phyloP scores from a whole-genome alignment of 306 rosid species.

The Malus orientalis region DNA sequence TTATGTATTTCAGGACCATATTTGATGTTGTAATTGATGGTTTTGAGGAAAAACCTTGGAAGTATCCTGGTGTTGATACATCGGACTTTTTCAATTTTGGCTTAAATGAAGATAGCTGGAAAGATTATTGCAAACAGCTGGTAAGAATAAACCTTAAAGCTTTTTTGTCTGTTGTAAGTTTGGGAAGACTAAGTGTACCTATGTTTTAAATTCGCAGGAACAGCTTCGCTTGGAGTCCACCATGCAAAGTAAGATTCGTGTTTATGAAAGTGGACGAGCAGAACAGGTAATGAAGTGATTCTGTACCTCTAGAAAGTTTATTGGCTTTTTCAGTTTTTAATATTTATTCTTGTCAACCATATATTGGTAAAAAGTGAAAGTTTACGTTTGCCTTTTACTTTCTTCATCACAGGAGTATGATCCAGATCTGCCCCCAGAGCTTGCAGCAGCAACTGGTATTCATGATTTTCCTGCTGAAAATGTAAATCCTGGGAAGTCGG shows the following conservation, averaged over 20 bases:
- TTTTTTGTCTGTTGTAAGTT: slow-evolving; percentile 1
- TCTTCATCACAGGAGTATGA: slow-evolving; percentile 68
- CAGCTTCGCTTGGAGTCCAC: slow-evolving; percentile 96
- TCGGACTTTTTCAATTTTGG: slow-evolving; percentile 93
- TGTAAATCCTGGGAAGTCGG: slow-evolving; percentile 47
- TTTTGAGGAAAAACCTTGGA: slow-evolving; percentile 98
- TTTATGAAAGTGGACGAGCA: slow-evolving; percentile 92
- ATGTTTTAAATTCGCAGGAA: slow-evolving; percentile 47
- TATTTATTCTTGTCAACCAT: neutral
- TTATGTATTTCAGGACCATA: slow-evolving; percentile 65
- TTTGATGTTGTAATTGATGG: slow-evolving; percentile 86
- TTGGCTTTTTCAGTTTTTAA: neutral
- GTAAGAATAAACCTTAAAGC: slow-evolving; percentile 31
- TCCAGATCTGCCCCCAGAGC: slow-evolving; percentile 98
- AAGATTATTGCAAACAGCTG: slow-evolving; percentile 96
- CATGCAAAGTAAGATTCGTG: slow-evolving; percentile 98
- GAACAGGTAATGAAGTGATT: slow-evolving; percentile 59
- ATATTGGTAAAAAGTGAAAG: neutral
- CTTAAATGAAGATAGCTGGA: slow-evolving; percentile 93
- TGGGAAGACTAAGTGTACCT: slow-evolving; percentile 13
- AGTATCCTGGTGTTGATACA: slow-evolving; percentile 63
- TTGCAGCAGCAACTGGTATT: slow-evolving; percentile 87
- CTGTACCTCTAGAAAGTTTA: neutral
- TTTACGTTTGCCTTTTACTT: neutral
- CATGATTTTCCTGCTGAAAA: slow-evolving; percentile 55